These are phyloP conservation scores for Pichia kluyveri DNA, from an alignment of 805 yeast genomes.

Conservation along the genomic window DNA sequence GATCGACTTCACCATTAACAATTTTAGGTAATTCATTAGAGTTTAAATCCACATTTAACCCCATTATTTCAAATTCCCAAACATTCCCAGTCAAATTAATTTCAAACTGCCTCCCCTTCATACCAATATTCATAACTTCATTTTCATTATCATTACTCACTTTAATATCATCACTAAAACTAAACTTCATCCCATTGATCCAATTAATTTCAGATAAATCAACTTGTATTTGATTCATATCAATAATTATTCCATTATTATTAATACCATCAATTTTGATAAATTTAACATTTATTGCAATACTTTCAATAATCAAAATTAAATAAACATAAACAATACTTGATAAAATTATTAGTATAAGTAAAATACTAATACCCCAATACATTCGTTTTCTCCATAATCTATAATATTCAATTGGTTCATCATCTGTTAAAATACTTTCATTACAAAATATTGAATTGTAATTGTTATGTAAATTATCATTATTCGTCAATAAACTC, in stretches of 20 bases:
- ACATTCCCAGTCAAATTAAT: neutral
- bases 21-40: neutral
- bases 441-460: neutral
- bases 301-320: neutral
- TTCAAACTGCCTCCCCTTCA: neutral
- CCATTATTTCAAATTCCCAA: neutral
- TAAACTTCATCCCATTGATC: neutral
- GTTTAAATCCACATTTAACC: neutral
- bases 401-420: neutral
- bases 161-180: neutral
- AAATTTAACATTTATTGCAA: neutral
- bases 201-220: neutral
- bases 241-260: neutral
- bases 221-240: neutral
- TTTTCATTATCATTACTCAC: neutral
- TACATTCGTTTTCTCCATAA: neutral
- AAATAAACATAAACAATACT: neutral
- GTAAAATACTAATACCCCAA: no score
- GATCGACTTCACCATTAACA: neutral
- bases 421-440: neutral
- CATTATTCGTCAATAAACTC: neutral
- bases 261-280: neutral
- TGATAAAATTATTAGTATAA: neutral
- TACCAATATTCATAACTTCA: neutral
- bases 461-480: neutral